Base-by-base conservation (phyloP, 1,139 yeast species). In the Candida labiduridarum region DNA sequence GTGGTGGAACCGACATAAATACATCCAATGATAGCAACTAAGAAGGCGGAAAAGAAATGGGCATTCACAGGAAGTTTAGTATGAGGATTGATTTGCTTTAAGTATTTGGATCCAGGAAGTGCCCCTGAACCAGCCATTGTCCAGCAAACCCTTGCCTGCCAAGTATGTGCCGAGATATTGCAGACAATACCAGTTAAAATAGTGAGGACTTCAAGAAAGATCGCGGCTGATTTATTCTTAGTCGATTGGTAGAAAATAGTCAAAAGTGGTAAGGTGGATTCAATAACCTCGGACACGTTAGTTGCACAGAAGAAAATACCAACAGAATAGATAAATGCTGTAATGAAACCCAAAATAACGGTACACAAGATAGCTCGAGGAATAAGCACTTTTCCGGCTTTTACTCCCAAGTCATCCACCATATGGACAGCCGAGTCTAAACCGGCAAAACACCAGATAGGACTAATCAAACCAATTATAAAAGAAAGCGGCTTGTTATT, bases 61-160 rank as follows among this genome's bases (percentile, higher is more conserved):
- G 78, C 78, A 52, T 72, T 71, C 47, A 73, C 61, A 15, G 78
- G 78, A 39, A 72, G 70, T 8, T 74, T 74, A 49, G 69, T 56
- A 53, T 65, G 69, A 35, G 76, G 73, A 60, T 72, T 72, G 27
- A 72, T 64, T 39, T 66, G 59, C 27, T 74, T 65, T 59, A 71
- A 69, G 54, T 66, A 65, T 56, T 68, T 69, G 53, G 77, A 69
- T 47, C 66, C 66, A 25, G 77, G 78, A 54, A 73, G 66, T 71
- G 76, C 76, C 75, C 66, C 67, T 10, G 69, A 64, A 41, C 56
- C 59, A 5, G 60, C 51, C 56, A 68, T 64, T 25, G 72, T 63
- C 92, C 92, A 86, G 59, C 88, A 81, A 57, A 85, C 69, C 64
- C 89, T 74, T 44, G 88, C 84, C 69, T 83, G 88, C 88, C 89